These are phyloP conservation scores for Bruguiera hainesii DNA, from an alignment of 441 rosid species.

Conservation along the genomic window DNA sequence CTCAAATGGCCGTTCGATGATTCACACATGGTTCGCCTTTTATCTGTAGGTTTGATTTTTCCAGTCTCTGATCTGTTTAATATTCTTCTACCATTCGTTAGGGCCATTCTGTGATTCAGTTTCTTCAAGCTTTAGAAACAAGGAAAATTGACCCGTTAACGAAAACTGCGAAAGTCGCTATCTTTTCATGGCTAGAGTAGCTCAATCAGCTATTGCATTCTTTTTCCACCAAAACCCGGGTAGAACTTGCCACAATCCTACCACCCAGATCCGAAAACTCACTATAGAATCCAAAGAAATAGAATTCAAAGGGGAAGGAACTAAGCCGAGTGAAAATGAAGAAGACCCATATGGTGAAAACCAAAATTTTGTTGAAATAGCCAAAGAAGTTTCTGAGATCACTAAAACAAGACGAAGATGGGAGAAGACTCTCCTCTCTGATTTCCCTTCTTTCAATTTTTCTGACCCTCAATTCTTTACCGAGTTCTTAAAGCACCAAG, in stretches of 20 bases:
- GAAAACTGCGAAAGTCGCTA: background rate
- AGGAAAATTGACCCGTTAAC: background rate
- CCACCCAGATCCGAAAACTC: slow-evolving; percentile 27
- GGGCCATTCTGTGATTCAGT: background rate
- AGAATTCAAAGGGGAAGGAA: slow-evolving; percentile 21
- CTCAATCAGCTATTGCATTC: slow-evolving; percentile 14
- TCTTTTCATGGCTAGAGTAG: slow-evolving; percentile 25
- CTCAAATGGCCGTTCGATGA: no score
- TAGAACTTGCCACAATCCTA: slow-evolving; percentile 11
- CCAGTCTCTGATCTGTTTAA: no score
- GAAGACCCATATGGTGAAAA: background rate
- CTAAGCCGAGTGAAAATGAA: slow-evolving; percentile 10
- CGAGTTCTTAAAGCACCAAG: slow-evolving; percentile 48
- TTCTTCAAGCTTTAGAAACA: background rate
- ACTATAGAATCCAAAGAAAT: slow-evolving; percentile 28
- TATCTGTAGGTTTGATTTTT: no score
- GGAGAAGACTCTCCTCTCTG: slow-evolving; percentile 48
- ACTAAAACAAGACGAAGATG: slow-evolving; percentile 44
- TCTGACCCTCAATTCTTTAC: slow-evolving; percentile 46
- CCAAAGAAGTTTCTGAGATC: slow-evolving; percentile 41
- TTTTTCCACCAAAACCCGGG: slow-evolving; percentile 24
- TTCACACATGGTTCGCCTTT: no score
- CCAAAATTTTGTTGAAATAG: slow-evolving; percentile 35
- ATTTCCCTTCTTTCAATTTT: slow-evolving; percentile 52
- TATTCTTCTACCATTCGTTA: no score